Evolutionary conservation across 2,329 filamentous ascomycete genomes (phyloP).

Genomic region (Tolypocladium inflatum): DNA sequence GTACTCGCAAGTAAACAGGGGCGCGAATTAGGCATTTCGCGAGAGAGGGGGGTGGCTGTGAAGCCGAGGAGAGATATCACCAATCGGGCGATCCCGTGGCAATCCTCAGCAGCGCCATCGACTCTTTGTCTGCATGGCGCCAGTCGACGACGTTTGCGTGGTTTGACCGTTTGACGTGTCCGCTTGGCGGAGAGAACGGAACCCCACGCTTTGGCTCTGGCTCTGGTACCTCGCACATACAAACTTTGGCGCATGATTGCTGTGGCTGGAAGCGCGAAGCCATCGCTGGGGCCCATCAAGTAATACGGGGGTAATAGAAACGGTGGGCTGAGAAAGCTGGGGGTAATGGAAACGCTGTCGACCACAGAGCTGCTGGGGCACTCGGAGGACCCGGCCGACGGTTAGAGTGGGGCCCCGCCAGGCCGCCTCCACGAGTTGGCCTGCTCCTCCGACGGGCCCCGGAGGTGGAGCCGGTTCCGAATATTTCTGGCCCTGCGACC

Average conservation of each 20-base stretch:
- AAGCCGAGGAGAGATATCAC: neutral
- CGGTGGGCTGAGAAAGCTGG: conserved; percentile 19
- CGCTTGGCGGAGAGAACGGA: neutral
- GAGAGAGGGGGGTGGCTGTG: neutral
- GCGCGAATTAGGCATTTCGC: neutral
- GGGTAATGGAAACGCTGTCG: conserved; percentile 23
- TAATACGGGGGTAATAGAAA: conserved; percentile 29
- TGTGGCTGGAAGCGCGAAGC: neutral
- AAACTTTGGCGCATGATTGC: neutral
- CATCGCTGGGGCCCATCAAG: conserved; percentile 16
- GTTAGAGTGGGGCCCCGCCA: neutral
- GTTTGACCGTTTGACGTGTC: neutral
- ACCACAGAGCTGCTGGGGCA: conserved; percentile 1
- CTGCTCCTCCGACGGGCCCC: neutral
- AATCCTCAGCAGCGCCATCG: neutral
- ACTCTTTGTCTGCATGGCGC: neutral
- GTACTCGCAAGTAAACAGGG: neutral
- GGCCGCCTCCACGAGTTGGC: neutral
- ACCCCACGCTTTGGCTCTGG: neutral
- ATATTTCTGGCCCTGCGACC: neutral
- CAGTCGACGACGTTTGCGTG: neutral
- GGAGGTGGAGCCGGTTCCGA: conserved; percentile 2
- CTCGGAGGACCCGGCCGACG: conserved; percentile 2
- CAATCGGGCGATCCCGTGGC: neutral
- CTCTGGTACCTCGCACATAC: neutral